Evolutionary conservation across 2,329 filamentous ascomycete genomes (phyloP), one percentile per base, ranked within the genome.

Genomic region (Fusarium oxysporum): DNA sequence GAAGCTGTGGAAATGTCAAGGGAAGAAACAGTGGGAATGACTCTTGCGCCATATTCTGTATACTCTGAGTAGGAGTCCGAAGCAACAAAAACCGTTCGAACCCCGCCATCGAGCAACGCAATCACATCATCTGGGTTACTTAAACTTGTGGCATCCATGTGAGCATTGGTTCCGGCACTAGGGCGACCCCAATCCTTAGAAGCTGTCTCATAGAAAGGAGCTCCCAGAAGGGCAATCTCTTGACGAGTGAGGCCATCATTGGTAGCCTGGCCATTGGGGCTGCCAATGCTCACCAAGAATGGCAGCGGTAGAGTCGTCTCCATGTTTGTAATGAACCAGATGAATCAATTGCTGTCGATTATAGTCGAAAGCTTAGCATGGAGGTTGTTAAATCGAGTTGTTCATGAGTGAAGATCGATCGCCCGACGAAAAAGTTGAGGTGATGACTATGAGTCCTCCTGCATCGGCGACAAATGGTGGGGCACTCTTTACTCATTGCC

Each of bases 71-170:
- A 85, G 80, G 94, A 92, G 63, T 91, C 87, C 53, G 91, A 88
- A 23, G 88, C 88, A 56, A 97, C 93, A 81, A 98, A 96, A 70
- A 96, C 92, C 80, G 92, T 96, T 58, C 91, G 89, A 11, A 95
- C 94, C 67, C 96, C 96, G 72, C 91, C 89, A 81, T 99, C 93
- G 62, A 99, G 90, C 40, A 98, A 87, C 51, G 92, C 89, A 60
- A 96, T 84, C 40, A 98, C 86, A 72, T 97, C 92, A 74, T 95
- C 92, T 62, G 86, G 85, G 16, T 91, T 90, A 37, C 88, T 82
- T 43, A 98, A 86, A 28, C 84, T 83, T 8, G 93, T 92, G 56
- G 91, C 94, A 77, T 97, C 94, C 74, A 97, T 89, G 80, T 93
- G 95, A 72, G 93, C 89, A 73, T 87, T 85, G 72, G 88, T 87